phyloP scores from a whole-genome alignment of 177 flowering plant species.

The Vitis hybrid region DNA sequence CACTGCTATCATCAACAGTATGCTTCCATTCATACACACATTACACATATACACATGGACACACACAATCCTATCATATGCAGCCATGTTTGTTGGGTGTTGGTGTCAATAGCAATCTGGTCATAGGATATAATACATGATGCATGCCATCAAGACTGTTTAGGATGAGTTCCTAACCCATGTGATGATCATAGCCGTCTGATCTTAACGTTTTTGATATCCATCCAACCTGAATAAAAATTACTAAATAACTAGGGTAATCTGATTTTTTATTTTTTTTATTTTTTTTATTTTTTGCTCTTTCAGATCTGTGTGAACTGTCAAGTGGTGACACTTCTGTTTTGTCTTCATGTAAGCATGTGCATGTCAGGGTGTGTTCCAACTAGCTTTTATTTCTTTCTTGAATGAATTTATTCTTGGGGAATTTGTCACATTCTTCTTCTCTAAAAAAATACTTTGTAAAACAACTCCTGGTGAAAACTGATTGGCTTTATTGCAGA shows the following conservation, averaged over 20 bases:
- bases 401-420: background rate
- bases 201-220: no score
- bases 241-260: background rate
- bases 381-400: background rate
- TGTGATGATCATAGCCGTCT: no score
- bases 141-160: no score
- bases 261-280: background rate
- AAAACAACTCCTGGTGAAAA: background rate
- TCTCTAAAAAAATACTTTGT: background rate
- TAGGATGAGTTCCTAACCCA: no score
- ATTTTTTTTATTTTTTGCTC: background rate
- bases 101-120: no score
- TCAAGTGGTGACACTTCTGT: background rate
- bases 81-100: no score
- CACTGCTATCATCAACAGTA: no score
- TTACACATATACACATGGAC: no score
- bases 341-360: background rate
- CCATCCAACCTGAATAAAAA: no score
- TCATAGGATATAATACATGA: no score
- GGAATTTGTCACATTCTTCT: background rate
- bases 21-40: no score
- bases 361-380: background rate
- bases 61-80: no score
- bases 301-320: background rate
- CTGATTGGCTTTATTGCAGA: slow-evolving; percentile 1